Base-by-base conservation (phyloP, 1,284 basidiomycete species). In the Xerocomus minutiporus region DNA sequence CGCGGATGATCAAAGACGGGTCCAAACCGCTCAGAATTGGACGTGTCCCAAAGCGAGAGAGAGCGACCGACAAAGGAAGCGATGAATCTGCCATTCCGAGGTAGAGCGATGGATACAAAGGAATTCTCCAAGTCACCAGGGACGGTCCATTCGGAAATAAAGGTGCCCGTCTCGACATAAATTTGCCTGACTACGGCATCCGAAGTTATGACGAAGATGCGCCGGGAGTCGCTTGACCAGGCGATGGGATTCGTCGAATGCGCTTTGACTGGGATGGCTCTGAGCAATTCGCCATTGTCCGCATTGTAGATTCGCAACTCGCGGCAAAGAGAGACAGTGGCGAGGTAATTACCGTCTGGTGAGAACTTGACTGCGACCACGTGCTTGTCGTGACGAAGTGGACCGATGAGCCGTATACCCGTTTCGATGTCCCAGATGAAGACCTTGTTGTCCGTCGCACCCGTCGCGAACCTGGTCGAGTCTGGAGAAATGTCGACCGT, bases 301-400 rank as follows among this genome's bases (percentile, higher is more conserved):
- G 43, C 35, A 12, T 46, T 51, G 43, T 51, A 51, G 35, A 51
- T 51, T 12, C 50, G 50, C 23, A 51, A 9, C 3, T 51, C 50
- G 43, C 36, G 43, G 15, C 29, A 45, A 9, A 45, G 43, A 4
- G 50, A 40, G 50, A 40, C 42, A 11, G 41, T 56, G 4, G 55
- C 55, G 5, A 56, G 29, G 40, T 26, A 46, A 8, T 44, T 46
- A 5, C 52, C 55, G 20, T 56, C 53, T 3, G 55, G 55, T 8
- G 55, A 56, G 36, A 56, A 56, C 35, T 55, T 55, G 45, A 56
- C 36, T 4, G 34, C 42, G 5, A 47, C 41, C 3, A 56, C 45
- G 11, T n/a, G 17, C 13, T 36, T 35, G 29, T 41, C 36, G 32
- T 54, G 53, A 11, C n/a, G 31, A 13, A 56, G 46, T 3, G 53